Evolutionary conservation across 257 asterid genomes (phyloP).

Genomic region (Solanum corneliomulleri): DNA sequence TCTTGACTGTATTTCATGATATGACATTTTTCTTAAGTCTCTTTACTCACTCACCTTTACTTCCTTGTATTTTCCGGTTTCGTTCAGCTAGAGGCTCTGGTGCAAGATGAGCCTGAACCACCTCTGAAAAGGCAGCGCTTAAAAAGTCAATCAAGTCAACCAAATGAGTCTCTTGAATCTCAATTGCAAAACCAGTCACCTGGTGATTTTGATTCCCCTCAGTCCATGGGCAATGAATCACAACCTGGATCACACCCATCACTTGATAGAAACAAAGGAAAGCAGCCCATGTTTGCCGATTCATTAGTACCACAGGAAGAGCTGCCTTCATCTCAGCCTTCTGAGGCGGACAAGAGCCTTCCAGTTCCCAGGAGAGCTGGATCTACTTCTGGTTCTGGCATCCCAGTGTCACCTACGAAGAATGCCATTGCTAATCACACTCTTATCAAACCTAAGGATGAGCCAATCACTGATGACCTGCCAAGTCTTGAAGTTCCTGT

Average conservation of each 20-base stretch:
- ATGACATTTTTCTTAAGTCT: background rate
- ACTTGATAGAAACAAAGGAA: conserved; percentile 10
- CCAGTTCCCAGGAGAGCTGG: background rate
- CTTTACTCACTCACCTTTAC: background rate
- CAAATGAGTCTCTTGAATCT: background rate
- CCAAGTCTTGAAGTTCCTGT: conserved; percentile 1
- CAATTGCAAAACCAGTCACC: background rate
- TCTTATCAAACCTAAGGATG: conserved; percentile 16
- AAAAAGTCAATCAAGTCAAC: background rate
- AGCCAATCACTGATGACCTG: conserved; percentile 17
- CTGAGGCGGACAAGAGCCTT: background rate
- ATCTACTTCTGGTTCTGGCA: conserved; percentile 2
- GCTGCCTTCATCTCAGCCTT: conserved; percentile 1
- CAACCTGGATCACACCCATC: conserved; percentile 1
- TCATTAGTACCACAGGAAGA: background rate
- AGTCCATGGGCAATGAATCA: background rate
- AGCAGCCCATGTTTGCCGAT: conserved; percentile 11
- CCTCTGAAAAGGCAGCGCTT: conserved; percentile 1
- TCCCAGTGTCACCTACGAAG: background rate
- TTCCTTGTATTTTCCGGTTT: background rate
- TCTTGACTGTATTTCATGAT: background rate
- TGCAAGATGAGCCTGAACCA: conserved; percentile 1
- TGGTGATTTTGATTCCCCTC: background rate
- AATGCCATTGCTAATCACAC: background rate
- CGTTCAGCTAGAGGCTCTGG: background rate